phyloP scores from a whole-genome alignment of 805 yeast genomes.

The Aciculoconidium aculeatum region DNA sequence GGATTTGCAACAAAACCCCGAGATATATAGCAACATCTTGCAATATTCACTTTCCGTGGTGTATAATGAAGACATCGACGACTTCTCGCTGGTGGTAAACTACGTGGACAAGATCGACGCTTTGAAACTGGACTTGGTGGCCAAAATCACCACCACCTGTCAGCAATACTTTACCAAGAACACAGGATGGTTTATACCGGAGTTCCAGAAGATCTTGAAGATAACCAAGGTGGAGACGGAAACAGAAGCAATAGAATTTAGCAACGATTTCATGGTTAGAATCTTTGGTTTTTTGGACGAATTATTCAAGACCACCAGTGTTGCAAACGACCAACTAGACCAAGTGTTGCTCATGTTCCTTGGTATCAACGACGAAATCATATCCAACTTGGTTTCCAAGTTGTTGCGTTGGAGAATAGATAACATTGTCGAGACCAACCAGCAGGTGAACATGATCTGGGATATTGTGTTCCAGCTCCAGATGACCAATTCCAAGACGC shows the following conservation, averaged over 20 bases:
- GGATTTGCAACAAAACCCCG: conserved; percentile 7
- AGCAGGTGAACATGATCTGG: conserved; percentile 37
- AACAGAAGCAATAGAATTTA: conserved; percentile 5
- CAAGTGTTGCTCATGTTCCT: conserved; percentile 26
- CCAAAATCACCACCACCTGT: conserved; percentile 4
- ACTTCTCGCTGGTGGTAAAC: conserved; percentile 1
- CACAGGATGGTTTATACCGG: conserved; percentile 14
- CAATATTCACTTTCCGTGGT: conserved; percentile 2
- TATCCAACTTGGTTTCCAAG: conserved; percentile 33
- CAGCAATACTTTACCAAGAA: conserved; percentile 5
- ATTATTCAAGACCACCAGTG: conserved; percentile 18
- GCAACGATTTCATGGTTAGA: conserved; percentile 11
- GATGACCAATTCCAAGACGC: conserved; percentile 15
- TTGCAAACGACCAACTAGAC: conserved; percentile 10
- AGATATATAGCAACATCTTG: conserved; percentile 6
- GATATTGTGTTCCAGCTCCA: conserved; percentile 33
- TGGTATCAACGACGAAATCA: conserved; percentile 30
- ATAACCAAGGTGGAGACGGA: not conserved
- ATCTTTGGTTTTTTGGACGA: conserved; percentile 34
- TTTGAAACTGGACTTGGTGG: too few relatives aligned
- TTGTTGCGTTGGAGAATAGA: conserved; percentile 51
- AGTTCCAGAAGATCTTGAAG: conserved; percentile 8
- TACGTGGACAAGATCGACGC: too few relatives aligned
- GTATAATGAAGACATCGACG: conserved; percentile 2
- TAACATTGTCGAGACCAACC: conserved; percentile 16